A percentile compares a stretch with the other conserved stretches of the same genome.
Conservation (phyloP, 2,329 filamentous ascomycete genomes). For the Trichoderma oligosporum region DNA sequence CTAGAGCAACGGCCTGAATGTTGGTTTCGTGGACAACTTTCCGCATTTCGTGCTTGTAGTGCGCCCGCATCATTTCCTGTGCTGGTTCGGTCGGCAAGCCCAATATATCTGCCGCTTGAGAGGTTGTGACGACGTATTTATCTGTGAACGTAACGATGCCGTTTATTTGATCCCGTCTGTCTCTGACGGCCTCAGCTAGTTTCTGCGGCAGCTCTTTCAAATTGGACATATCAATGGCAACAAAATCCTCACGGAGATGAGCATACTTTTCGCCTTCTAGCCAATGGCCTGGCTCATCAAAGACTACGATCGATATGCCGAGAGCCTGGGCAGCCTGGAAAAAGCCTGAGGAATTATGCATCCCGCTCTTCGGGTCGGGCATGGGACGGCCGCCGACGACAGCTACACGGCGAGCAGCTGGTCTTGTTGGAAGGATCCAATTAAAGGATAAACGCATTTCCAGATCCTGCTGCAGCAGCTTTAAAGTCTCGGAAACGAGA, state of each 20-base stretch:
- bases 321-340: conserved; percentile 31
- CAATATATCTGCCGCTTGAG: neutral
- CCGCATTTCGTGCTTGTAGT: neutral
- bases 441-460: conserved; percentile 1
- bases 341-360: neutral
- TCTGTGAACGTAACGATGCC: neutral
- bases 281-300: conserved; percentile 39
- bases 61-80: neutral
- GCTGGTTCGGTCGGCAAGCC: neutral
- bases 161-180: conserved; percentile 22
- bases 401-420: neutral
- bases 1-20: neutral
- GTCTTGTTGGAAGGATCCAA: neutral
- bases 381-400: neutral
- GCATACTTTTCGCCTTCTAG: conserved; percentile 29
- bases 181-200: conserved; percentile 30
- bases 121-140: neutral
- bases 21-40: neutral
- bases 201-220: conserved; percentile 29
- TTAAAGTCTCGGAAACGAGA: neutral
- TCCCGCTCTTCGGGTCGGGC: neutral
- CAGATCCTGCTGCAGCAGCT: neutral
- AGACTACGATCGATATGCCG: conserved; percentile 35
- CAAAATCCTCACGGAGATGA: conserved; percentile 33
- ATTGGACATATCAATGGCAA: conserved; percentile 28